Percentiles rank a stretch among this genome's conserved stretches.
phyloP scores from a whole-genome alignment of 2,329 filamentous ascomycete genomes.

The Epichloe coenophiala region DNA sequence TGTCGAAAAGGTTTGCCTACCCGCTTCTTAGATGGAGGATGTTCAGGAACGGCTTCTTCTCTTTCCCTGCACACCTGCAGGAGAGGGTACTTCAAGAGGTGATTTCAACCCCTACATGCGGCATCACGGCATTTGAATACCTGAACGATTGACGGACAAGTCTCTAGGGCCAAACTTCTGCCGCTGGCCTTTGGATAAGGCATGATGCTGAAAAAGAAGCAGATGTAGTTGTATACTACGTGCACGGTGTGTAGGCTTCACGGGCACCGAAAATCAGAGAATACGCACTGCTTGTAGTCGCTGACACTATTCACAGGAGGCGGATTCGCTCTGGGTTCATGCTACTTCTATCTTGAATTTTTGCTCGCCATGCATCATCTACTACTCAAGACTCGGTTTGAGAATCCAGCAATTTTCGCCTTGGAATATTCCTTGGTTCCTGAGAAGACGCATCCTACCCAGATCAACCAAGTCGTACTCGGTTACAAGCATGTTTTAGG shows the following conservation, averaged over 20 bases:
- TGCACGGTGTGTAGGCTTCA: constrained; percentile 43
- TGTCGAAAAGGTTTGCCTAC: constrained; percentile 58
- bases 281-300: neutral
- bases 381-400: constrained; percentile 50
- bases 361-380: constrained; percentile 58
- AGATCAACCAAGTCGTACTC: constrained; percentile 54
- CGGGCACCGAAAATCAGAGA: neutral
- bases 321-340: constrained; percentile 71
- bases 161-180: constrained; percentile 22
- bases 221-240: constrained; percentile 71
- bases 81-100: constrained; percentile 27
- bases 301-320: constrained; percentile 38
- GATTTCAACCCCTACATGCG: neutral
- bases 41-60: constrained; percentile 55
- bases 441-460: constrained; percentile 57
- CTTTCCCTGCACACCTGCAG: constrained; percentile 49
- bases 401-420: constrained; percentile 65
- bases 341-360: constrained; percentile 77
- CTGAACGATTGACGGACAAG: neutral
- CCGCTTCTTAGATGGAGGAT: constrained; percentile 67
- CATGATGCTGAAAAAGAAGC: constrained; percentile 45
- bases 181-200: constrained; percentile 58
- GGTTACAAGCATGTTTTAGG: constrained; percentile 60
- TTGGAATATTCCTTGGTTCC: constrained; percentile 73
- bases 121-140: neutral